Evolutionary conservation across 495 filamentous ascomycete genomes (phyloP), one percentile per base, ranked within the genome.

Genomic region (Diplogelasinospora grovesii): DNA sequence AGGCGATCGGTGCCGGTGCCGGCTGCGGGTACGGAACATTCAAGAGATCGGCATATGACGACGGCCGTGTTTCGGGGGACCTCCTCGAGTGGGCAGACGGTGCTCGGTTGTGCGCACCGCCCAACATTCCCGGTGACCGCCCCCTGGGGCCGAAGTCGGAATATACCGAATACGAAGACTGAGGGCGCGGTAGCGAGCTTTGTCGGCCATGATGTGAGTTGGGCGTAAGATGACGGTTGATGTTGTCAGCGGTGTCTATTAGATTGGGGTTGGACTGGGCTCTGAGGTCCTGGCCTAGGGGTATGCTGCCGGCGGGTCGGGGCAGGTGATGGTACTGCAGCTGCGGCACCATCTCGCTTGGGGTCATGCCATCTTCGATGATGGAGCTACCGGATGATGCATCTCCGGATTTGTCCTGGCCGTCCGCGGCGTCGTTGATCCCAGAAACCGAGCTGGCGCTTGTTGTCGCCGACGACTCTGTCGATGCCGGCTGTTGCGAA

Each of bases 1-100:
- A 70, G 8, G 77, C 71, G 48, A 79, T 77, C 0, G 82, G 77
- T 2, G 81, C 81, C 8, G 88, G 84, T 4, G 82, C 78, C 18
- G 85, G 86, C 57, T 95, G 86, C 11, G 86, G 84, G 54, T 98
- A 96, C 0, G 88, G 83, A 5, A 87, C 75, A 52, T 94, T 88
- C 40, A 95, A 72, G 10, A 96, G 69, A 55, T 97, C 88, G 15
- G 89, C 71, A 59, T 89, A 93, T 0, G 92, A 95, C 10, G 77
- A 64, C 2, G 86, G 81, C 29, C 92, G 72, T 24, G 69, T 79
- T 40, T 92, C 86, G 4, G 87, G 83, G 5, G 90, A 90, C 23
- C 69, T 73, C 36, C 72, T 68, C 4, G 79, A 84, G 28, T 83
- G 71, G 7, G 73, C 64, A 1, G 82, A 84, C 5, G 78, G 71